Evolutionary conservation across 306 rosid species (phyloP).

Genomic region (Albizia julibrissin): DNA sequence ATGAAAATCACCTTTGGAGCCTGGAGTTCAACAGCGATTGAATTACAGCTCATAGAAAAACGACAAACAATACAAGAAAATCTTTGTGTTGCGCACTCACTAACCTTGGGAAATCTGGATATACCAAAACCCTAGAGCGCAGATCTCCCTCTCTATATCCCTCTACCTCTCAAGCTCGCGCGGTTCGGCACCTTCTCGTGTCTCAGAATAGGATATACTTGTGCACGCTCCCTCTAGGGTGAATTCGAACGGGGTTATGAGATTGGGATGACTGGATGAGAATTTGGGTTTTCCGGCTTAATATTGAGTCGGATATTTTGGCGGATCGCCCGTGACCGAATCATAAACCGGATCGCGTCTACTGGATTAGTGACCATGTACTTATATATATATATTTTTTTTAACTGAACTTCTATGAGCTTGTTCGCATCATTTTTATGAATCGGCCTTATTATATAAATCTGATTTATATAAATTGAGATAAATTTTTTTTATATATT

Average conservation of each 20-base stretch:
- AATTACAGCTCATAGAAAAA: conserved; percentile 44
- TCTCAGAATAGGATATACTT: conserved; percentile 11
- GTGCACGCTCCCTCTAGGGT: background rate
- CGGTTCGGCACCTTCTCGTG: conserved; percentile 15
- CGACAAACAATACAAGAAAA: conserved; percentile 32
- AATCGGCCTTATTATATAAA: no score
- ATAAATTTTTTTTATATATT: no score
- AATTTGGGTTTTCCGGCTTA: background rate
- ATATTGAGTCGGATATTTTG: background rate
- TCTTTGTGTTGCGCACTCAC: conserved; percentile 59
- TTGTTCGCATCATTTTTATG: no score
- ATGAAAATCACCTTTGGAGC: conserved; percentile 53
- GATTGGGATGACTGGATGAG: background rate
- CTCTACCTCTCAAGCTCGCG: conserved; percentile 34
- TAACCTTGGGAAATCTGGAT: conserved; percentile 56
- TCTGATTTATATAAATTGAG: no score
- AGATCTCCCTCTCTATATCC: conserved; percentile 35
- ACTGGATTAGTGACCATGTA: no score
- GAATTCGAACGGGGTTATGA: background rate
- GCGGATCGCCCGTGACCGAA: background rate
- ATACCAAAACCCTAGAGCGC: conserved; percentile 47
- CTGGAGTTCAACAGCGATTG: conserved; percentile 29
- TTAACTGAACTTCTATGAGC: no score
- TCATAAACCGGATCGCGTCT: no score
- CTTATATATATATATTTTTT: no score